Conservation (phyloP, 345 rosid species). For the Mangifera indica region DNA sequence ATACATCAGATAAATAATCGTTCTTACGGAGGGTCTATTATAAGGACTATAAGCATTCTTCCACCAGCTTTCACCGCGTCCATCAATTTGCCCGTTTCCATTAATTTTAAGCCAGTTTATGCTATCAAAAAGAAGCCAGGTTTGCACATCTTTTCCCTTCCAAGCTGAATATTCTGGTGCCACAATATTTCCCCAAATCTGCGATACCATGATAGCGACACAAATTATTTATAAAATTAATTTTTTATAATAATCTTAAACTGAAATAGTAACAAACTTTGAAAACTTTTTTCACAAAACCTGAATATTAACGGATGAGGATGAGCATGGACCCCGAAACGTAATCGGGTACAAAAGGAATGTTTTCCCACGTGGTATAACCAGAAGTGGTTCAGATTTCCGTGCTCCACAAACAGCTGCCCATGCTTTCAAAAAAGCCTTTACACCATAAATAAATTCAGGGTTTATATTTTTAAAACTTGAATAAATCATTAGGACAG, state of each 20-base stretch:
- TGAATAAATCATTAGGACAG: neutral
- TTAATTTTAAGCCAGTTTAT: conserved; percentile 36
- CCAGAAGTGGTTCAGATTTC: conserved; percentile 11
- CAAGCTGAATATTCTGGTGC: conserved; percentile 43
- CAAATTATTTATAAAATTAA: neutral
- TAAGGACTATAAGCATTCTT: neutral
- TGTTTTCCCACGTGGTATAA: conserved; percentile 33
- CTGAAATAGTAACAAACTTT: too few relatives aligned
- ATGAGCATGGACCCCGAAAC: conserved; percentile 61
- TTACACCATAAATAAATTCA: neutral
- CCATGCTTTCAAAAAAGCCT: conserved; percentile 65
- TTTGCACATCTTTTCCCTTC: neutral
- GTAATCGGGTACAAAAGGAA: conserved; percentile 46
- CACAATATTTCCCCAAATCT: conserved; percentile 47
- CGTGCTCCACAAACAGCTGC: conserved; percentile 32
- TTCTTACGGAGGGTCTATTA: neutral
- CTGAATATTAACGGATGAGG: conserved; percentile 33
- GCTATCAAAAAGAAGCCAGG: conserved; percentile 39
- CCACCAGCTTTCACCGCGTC: conserved; percentile 61
- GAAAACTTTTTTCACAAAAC: conserved; percentile 20
- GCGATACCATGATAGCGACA: neutral
- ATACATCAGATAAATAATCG: neutral
- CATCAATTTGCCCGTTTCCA: conserved; percentile 52
- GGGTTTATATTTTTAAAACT: too few relatives aligned
- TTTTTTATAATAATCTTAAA: too few relatives aligned